phyloP scores from a whole-genome alignment of 495 filamentous ascomycete genomes.

The Xylaria acuta region DNA sequence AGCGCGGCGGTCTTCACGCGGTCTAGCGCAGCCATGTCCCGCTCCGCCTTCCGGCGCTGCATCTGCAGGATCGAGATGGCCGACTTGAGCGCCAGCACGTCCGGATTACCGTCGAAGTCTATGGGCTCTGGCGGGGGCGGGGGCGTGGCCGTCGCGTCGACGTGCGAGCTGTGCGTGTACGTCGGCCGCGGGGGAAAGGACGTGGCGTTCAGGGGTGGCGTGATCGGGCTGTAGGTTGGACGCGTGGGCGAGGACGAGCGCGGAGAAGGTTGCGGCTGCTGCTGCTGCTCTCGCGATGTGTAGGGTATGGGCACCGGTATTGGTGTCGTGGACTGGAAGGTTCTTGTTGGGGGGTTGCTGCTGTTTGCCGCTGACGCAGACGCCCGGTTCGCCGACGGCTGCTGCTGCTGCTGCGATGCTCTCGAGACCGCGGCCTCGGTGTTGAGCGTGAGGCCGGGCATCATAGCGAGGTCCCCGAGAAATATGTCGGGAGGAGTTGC shows the following conservation, averaged over 20 bases:
- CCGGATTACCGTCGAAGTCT: slow-evolving; percentile 77
- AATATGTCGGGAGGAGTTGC: not conserved
- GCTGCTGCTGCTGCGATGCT: slow-evolving; percentile 12
- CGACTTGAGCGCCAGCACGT: slow-evolving; percentile 80
- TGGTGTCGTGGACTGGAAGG: slow-evolving; percentile 26
- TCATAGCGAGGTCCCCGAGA: slow-evolving; percentile 24
- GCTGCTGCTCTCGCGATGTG: slow-evolving; percentile 14
- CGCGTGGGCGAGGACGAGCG: slow-evolving; percentile 42
- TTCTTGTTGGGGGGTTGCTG: slow-evolving; percentile 19
- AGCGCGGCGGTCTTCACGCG: slow-evolving; percentile 68
- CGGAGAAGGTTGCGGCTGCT: slow-evolving; percentile 17
- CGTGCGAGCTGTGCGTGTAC: slow-evolving; percentile 52
- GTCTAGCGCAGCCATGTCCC: slow-evolving; percentile 71
- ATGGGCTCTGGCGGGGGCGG: slow-evolving; percentile 69
- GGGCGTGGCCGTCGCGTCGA: slow-evolving; percentile 44
- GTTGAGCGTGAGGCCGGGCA: slow-evolving; percentile 39
- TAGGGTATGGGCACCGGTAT: slow-evolving; percentile 22
- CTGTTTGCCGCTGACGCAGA: not conserved
- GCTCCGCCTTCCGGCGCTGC: slow-evolving; percentile 75
- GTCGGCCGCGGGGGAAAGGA: slow-evolving; percentile 36
- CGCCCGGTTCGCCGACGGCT: slow-evolving; percentile 3
- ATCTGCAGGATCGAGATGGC: slow-evolving; percentile 83
- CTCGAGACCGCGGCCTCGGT: slow-evolving; percentile 26
- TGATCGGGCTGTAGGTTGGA: slow-evolving; percentile 55
- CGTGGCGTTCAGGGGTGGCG: slow-evolving; percentile 44